phyloP scores from a whole-genome alignment of 345 rosid genomes.

The Durio zibethinus region DNA sequence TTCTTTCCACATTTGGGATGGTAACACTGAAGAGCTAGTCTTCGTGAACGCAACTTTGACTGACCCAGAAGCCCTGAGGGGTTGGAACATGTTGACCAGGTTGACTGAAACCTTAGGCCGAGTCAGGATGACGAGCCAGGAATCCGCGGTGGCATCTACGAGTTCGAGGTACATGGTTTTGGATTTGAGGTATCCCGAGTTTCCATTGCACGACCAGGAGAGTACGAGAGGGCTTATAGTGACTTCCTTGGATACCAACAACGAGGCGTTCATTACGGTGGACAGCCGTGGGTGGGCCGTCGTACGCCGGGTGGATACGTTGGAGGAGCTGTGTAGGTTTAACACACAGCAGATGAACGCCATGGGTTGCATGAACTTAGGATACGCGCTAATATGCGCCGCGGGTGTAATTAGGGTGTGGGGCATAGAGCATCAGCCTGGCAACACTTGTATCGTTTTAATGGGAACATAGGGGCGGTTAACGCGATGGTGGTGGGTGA shows the following conservation, averaged over 20 bases:
- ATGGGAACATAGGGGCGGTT: conserved; percentile 53
- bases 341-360: conserved; percentile 25
- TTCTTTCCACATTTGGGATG: conserved; percentile 76
- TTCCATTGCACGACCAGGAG: conserved; percentile 32
- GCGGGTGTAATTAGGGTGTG: conserved; percentile 65
- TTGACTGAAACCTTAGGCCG: conserved; percentile 63
- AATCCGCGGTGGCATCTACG: conserved; percentile 73
- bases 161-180: conserved; percentile 41
- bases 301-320: conserved; percentile 49
- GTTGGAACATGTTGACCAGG: conserved; percentile 75
- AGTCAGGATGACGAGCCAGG: conserved; percentile 48
- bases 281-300: conserved; percentile 50
- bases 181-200: conserved; percentile 56
- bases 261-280: conserved; percentile 49
- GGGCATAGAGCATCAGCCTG: conserved; percentile 52
- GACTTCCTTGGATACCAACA: conserved; percentile 43
- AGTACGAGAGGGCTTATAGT: conserved; percentile 42
- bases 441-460: conserved; percentile 39
- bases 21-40: conserved; percentile 39
- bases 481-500: conserved; percentile 62
- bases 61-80: conserved; percentile 62
- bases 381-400: conserved; percentile 58
- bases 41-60: conserved; percentile 61
- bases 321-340: conserved; percentile 53
- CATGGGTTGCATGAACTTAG: conserved; percentile 67